Base-by-base conservation (phyloP, 805 yeast genomes). In the Schizosaccharomyces cryophilus region DNA sequence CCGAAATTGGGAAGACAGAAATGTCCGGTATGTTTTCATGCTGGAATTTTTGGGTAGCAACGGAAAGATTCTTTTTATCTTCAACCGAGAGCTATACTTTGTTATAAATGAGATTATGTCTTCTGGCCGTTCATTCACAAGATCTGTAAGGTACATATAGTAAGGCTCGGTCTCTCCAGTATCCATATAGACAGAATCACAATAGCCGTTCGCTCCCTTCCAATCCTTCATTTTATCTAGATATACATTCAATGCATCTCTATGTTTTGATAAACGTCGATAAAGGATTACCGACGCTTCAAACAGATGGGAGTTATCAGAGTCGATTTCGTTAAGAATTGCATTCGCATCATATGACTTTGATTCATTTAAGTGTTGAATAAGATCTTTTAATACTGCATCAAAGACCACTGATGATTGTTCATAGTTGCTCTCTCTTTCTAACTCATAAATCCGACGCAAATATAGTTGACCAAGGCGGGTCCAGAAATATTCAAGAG, bases 71-170 rank as follows among this genome's bases (percentile, higher is more conserved):
- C 9, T 82, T 75, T 78, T 82, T 78, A 29, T 71, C 66, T 0
- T 85, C 69, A 68, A 76, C 83, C 63, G 80, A 71, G 55, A 87
- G 76, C 1, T 87, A 75, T 17, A 84, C 68, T 19, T 77, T 78
- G 15, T 84, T 64, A 54, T 79, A 63, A 0, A 75, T 73, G 62
- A 76, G 72, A 2, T 75, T 73, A 42, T 87, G 70, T 61, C 77
- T 78, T 35, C 40, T 9, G 40, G 40, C 13, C 13, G 40, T 35
- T 6, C 17, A 35, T 35, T 35, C 13, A 15, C 40, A 15, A 35
- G 40, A 35, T 35, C 35, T 19, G 30, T 11, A 29, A 51, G 30
- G 19, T 19, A 17, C 30, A 51, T 51, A 29, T 51, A 51, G 24
- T 51, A 51, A 5, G 56, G 56, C 31, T 51, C 56, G 1, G 35